Percentiles rank a stretch among this genome's conserved stretches.
Evolutionary conservation across 306 rosid genomes (phyloP).

Genomic region (Dalbergia oliveri): DNA sequence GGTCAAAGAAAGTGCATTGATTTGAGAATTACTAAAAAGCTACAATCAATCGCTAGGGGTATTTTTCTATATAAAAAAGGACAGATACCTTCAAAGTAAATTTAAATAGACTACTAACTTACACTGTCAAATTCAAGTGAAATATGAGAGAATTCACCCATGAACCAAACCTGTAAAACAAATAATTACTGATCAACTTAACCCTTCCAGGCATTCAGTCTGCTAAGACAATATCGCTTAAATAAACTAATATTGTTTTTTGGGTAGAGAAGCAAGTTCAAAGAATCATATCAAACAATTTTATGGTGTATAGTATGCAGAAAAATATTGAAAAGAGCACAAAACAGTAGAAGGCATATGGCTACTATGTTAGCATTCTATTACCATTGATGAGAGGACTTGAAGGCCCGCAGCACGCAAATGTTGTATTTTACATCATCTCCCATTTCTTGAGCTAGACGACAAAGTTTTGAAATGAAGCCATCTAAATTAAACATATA

Average conservation of each 20-base stretch:
- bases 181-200: slow-evolving; percentile 30
- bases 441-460: slow-evolving; percentile 69
- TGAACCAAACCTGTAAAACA: slow-evolving; percentile 77
- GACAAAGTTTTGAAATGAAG: slow-evolving; percentile 66
- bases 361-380: slow-evolving; percentile 21
- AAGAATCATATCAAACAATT: not conserved
- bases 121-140: slow-evolving; percentile 70
- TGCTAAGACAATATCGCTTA: not conserved
- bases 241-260: not conserved
- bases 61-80: not conserved
- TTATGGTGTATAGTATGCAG: no score
- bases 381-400: slow-evolving; percentile 74
- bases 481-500: slow-evolving; percentile 79
- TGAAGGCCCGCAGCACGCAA: slow-evolving; percentile 70
- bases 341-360: slow-evolving; percentile 13
- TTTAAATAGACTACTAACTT: slow-evolving; percentile 50
- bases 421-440: slow-evolving; percentile 53
- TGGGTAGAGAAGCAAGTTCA: not conserved
- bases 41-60: not conserved
- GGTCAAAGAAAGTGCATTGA: slow-evolving; percentile 33
- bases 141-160: slow-evolving; percentile 83
- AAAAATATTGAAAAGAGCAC: no score
- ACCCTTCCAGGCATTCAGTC: slow-evolving; percentile 23
- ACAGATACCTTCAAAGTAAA: not conserved
- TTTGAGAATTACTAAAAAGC: slow-evolving; percentile 34